A percentile compares a stretch with the other conserved stretches of the same genome.
Evolutionary conservation across 139 green algal species (phyloP).

Genomic region (Chara braunii): DNA sequence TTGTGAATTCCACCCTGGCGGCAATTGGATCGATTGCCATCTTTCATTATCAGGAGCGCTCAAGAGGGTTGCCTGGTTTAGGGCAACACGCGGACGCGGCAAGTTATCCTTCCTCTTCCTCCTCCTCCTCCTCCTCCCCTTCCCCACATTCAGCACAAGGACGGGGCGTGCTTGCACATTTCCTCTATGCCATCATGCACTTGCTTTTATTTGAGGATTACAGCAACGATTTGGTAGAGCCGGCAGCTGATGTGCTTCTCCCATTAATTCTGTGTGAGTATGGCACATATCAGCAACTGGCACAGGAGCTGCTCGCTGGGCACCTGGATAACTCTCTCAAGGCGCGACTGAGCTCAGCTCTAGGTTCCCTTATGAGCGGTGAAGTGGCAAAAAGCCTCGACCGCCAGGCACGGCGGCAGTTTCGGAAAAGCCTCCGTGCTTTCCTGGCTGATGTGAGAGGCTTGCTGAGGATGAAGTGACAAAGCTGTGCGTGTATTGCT

Average conservation of each 20-base stretch:
- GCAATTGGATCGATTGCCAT: slow-evolving; percentile 4
- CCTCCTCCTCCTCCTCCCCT: no score
- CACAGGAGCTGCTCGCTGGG: slow-evolving; percentile 1
- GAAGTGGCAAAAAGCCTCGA: background rate
- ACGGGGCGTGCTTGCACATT: slow-evolving; percentile 18
- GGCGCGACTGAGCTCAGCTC: background rate
- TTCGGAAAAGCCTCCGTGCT: background rate
- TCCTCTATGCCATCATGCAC: slow-evolving; percentile 5
- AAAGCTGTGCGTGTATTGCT: no score
- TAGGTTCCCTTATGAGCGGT: background rate
- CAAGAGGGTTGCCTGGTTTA: background rate
- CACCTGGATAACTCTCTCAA: slow-evolving; percentile 2
- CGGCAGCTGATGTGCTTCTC: slow-evolving; percentile 28
- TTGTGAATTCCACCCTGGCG: slow-evolving; percentile 6
- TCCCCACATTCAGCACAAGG: no score
- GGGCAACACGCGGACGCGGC: background rate
- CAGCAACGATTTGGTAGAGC: slow-evolving; percentile 12
- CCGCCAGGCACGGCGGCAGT: background rate
- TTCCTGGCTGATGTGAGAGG: slow-evolving; percentile 5
- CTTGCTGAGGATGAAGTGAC: slow-evolving; percentile 11
- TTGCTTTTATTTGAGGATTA: slow-evolving; percentile 19
- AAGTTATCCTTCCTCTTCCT: no score
- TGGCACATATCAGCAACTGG: slow-evolving; percentile 9
- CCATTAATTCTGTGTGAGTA: slow-evolving; percentile 21
- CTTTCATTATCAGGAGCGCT: background rate